A percentile compares a stretch with the other conserved stretches of the same genome.
These are phyloP conservation scores for Candida rishiriensis DNA, from an alignment of 805 yeast species.

Conservation along the genomic window DNA sequence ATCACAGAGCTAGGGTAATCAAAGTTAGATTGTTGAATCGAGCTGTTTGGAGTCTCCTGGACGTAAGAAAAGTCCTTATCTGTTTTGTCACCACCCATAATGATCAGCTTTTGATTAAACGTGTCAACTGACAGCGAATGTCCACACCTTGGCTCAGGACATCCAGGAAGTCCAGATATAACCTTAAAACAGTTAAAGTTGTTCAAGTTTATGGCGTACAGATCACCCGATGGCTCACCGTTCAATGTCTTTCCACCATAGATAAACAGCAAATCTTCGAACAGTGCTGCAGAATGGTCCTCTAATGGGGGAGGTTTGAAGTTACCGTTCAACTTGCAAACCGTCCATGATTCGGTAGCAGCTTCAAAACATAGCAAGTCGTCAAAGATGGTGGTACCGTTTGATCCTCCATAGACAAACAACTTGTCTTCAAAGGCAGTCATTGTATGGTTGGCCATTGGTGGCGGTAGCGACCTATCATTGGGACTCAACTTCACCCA, in stretches of 20 bases:
- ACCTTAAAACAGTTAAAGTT: slow-evolving; percentile 63
- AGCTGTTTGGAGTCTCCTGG: slow-evolving; percentile 15
- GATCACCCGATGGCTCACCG: slow-evolving; percentile 62
- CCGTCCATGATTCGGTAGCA: slow-evolving; percentile 60
- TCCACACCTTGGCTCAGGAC: slow-evolving; percentile 86
- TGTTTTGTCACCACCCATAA: slow-evolving; percentile 89
- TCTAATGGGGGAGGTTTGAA: slow-evolving; percentile 75
- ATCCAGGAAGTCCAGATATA: slow-evolving; percentile 38
- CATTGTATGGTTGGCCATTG: slow-evolving; percentile 89
- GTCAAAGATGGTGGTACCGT: slow-evolving; percentile 62
- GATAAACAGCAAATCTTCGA: slow-evolving; percentile 72
- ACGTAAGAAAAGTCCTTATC: slow-evolving; percentile 43
- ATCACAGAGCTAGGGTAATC: slow-evolving; percentile 30
- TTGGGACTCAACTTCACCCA: slow-evolving; percentile 72
- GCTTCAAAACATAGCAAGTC: slow-evolving; percentile 84
- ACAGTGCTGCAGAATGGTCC: slow-evolving; percentile 84
- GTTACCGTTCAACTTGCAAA: slow-evolving; percentile 61
- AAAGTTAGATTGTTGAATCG: slow-evolving; percentile 28
- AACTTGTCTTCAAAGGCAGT: slow-evolving; percentile 71
- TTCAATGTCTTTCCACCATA: slow-evolving; percentile 84
- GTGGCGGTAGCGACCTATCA: slow-evolving; percentile 52
- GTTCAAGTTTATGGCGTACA: slow-evolving; percentile 72
- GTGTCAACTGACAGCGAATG: slow-evolving; percentile 77
- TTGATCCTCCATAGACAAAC: slow-evolving; percentile 87
- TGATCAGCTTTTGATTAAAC: slow-evolving; percentile 60